phyloP scores from a whole-genome alignment of 2,329 filamentous ascomycete species.

The Coleophoma crateriformis region DNA sequence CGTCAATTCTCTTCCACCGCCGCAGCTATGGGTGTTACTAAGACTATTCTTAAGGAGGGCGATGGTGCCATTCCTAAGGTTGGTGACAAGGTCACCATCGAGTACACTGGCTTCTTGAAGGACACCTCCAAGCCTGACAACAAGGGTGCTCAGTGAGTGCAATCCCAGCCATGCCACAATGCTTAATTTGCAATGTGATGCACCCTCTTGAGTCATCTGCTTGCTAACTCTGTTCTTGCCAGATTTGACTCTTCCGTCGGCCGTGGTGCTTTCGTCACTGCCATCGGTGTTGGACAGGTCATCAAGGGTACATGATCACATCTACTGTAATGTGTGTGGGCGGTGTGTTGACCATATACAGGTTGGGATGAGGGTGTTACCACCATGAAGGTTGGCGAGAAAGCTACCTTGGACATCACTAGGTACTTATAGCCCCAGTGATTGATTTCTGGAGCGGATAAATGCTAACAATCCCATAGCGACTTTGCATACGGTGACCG shows the following conservation, averaged over 20 bases:
- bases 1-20: slow-evolving; percentile 21
- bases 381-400: slow-evolving; percentile 87
- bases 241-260: slow-evolving; percentile 88
- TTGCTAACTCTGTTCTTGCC: slow-evolving; percentile 7
- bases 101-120: slow-evolving; percentile 87
- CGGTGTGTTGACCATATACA: slow-evolving; percentile 29
- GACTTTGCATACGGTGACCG: slow-evolving; percentile 60
- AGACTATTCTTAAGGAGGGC: slow-evolving; percentile 58
- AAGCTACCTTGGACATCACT: slow-evolving; percentile 76
- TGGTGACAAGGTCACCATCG: slow-evolving; percentile 75
- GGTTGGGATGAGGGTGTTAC: slow-evolving; percentile 83
- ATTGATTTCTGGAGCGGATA: neutral
- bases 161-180: neutral
- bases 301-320: slow-evolving; percentile 64
- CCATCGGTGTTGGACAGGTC: slow-evolving; percentile 78
- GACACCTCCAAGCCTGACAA: slow-evolving; percentile 53
- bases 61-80: slow-evolving; percentile 52
- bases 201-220: neutral
- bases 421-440: slow-evolving; percentile 37
- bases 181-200: neutral
- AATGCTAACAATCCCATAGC: slow-evolving; percentile 30
- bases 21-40: slow-evolving; percentile 65
- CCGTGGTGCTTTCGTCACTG: slow-evolving; percentile 67
- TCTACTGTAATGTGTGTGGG: slow-evolving; percentile 1
- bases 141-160: slow-evolving; percentile 68